Base-by-base conservation (phyloP, 2,329 filamentous ascomycete genomes). In the Neonectria coccinea region DNA sequence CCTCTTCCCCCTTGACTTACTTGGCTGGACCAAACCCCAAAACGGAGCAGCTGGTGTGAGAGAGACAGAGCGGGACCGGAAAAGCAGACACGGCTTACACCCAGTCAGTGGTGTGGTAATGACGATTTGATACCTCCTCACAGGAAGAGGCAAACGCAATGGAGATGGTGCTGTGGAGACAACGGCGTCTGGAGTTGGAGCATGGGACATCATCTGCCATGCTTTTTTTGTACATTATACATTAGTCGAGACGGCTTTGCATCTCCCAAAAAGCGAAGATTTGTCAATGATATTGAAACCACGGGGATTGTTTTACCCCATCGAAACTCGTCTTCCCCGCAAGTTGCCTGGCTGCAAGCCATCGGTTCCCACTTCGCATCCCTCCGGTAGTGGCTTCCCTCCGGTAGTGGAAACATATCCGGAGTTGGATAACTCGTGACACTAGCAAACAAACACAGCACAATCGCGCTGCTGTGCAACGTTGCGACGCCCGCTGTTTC, bases 321-420 rank as follows among this genome's bases (percentile, higher is more conserved):
- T 73, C 18, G 39, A 69, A 71, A 65, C 68, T 64, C 44, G 47
- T 29, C 10, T 65, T 65, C 66, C 70, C 65, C 63, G 61, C 67
- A 71, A 42, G 64, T 33, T 56, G 58, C 44, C 54, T 48, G 55
- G 14, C 33, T 63, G 51, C 53, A 64, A 51, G 53, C 47, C 25
- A 56, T 64, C 31, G 29, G 29, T 50, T 64, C 41, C 53, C 22
- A 64, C 57, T 29, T 52, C 36, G 36, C 27, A 48, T 56, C 5
- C 33, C 7, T 9, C 7, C 50, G 36, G n/a, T 50, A 36, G 44
- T 48, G 51, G 33, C n/a, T n/a, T n/a, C n/a, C 33, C 7, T 9
- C 7, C 50, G 36, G n/a, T 50, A 36, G 44, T 48, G 51, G 33
- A 48, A 55, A 48, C 53, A 54, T 22, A 60, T 62, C 53, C 59